Percentiles rank a stretch among this genome's conserved stretches.
phyloP scores from a whole-genome alignment of 495 filamentous ascomycete genomes.

The Penicillium pancosmium region DNA sequence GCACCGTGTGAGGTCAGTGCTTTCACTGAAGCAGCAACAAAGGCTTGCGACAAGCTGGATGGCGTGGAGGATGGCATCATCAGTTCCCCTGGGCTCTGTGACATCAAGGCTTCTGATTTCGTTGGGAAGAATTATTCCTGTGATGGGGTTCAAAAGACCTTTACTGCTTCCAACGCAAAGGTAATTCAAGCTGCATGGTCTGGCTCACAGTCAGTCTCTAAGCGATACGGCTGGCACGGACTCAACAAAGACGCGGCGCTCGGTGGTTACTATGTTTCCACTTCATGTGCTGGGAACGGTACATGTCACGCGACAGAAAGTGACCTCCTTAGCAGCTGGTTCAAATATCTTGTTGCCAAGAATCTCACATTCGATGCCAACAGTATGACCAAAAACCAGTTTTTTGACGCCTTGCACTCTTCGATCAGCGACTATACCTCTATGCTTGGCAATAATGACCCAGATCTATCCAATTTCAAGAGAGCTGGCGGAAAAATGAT shows the following conservation, averaged over 20 bases:
- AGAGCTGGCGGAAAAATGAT: background rate
- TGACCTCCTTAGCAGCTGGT: background rate
- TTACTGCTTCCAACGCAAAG: slow-evolving; percentile 15
- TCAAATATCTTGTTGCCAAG: background rate
- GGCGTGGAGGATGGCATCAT: slow-evolving; percentile 62
- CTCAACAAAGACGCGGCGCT: background rate
- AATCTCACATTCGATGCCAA: background rate
- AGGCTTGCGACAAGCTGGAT: slow-evolving; percentile 54
- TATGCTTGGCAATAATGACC: background rate
- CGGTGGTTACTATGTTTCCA: background rate
- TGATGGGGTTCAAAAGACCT: slow-evolving; percentile 35
- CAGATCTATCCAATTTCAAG: background rate
- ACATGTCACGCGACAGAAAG: background rate
- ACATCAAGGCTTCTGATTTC: slow-evolving; percentile 47
- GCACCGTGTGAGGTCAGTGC: slow-evolving; percentile 48
- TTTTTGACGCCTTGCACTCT: background rate
- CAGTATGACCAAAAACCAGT: background rate
- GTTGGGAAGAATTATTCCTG: slow-evolving; percentile 49
- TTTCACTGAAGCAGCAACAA: slow-evolving; percentile 41
- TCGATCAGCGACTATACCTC: background rate
- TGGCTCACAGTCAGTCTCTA: slow-evolving; percentile 16
- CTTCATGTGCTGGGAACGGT: background rate
- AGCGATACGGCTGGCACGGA: slow-evolving; percentile 11
- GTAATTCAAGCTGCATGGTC: slow-evolving; percentile 30
- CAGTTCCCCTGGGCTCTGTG: slow-evolving; percentile 52